Conservation (phyloP, 2,329 filamentous ascomycete genomes). For the Apiospora malaysiana region DNA sequence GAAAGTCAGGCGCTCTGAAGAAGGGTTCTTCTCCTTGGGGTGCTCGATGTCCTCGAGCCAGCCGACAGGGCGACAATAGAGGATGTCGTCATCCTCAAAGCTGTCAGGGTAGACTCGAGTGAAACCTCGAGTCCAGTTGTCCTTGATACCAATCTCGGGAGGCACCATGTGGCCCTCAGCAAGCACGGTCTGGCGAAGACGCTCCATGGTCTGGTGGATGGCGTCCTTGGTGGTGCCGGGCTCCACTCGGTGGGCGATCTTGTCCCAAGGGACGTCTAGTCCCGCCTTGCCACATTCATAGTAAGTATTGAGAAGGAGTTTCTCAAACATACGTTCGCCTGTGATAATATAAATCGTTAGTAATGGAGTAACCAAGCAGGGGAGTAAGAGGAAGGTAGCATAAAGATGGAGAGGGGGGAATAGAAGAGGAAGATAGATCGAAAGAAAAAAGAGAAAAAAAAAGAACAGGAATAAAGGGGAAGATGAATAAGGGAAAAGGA, state of each 20-base stretch:
- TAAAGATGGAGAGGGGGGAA: no score
- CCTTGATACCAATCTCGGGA: background rate
- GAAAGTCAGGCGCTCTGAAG: background rate
- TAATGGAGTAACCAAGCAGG: no score
- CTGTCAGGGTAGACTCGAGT: background rate
- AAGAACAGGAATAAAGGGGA: no score
- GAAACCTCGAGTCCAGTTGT: background rate
- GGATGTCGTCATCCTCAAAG: background rate
- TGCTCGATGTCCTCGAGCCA: background rate
- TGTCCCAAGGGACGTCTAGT: background rate
- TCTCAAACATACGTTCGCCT: background rate
- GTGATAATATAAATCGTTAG: background rate
- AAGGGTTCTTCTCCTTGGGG: background rate
- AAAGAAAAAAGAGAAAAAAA: no score
- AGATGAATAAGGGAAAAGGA: no score
- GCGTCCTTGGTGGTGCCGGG: background rate
- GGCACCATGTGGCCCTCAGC: background rate
- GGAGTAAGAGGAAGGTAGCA: no score
- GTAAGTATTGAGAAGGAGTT: background rate
- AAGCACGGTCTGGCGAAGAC: background rate
- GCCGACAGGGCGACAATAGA: background rate
- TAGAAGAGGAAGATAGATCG: no score
- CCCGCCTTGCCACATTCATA: background rate
- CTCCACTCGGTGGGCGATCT: background rate
- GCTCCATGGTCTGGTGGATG: background rate